Percentiles rank a stretch among this genome's conserved stretches.
Evolutionary conservation across 495 filamentous ascomycete genomes (phyloP).

Genomic region (Penicillium crystallinum): DNA sequence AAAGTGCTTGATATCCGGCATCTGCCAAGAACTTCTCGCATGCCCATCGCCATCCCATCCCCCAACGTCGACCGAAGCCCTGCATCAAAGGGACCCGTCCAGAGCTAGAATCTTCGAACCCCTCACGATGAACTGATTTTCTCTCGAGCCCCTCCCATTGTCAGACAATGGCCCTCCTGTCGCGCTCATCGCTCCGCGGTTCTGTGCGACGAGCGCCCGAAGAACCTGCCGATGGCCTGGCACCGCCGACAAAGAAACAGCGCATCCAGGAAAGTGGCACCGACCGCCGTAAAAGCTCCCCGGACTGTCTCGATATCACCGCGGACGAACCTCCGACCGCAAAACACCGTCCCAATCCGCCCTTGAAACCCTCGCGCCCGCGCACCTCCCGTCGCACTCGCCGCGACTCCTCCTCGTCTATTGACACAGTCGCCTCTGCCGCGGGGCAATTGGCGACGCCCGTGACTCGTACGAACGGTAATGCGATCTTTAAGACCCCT

Average conservation of each 20-base stretch:
- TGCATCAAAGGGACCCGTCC: neutral
- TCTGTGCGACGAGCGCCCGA: slow-evolving; percentile 30
- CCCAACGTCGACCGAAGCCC: neutral
- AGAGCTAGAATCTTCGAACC: neutral
- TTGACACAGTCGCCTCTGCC: slow-evolving; percentile 14
- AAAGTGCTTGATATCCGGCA: neutral
- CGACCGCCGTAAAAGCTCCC: slow-evolving; percentile 35
- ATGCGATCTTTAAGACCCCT: slow-evolving; percentile 12
- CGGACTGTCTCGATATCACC: slow-evolving; percentile 37
- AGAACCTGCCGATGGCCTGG: slow-evolving; percentile 17
- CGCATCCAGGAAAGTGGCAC: slow-evolving; percentile 17
- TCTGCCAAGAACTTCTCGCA: slow-evolving; percentile 6
- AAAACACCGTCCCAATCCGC: slow-evolving; percentile 19
- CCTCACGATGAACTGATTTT: slow-evolving; percentile 1
- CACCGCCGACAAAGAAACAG: slow-evolving; percentile 32
- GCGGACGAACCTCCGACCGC: slow-evolving; percentile 11
- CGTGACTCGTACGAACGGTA: slow-evolving; percentile 19
- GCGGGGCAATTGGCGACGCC: slow-evolving; percentile 14
- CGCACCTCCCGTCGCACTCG: slow-evolving; percentile 16
- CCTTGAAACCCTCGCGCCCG: slow-evolving; percentile 19
- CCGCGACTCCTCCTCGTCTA: slow-evolving; percentile 14
- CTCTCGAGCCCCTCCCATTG: neutral
- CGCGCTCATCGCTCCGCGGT: slow-evolving; percentile 34
- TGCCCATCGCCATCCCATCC: neutral
- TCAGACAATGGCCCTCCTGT: slow-evolving; percentile 35